A percentile compares a stretch with the other conserved stretches of the same genome.
phyloP scores from a whole-genome alignment of 139 green algal species.

The Axilococcus clingmanii region DNA sequence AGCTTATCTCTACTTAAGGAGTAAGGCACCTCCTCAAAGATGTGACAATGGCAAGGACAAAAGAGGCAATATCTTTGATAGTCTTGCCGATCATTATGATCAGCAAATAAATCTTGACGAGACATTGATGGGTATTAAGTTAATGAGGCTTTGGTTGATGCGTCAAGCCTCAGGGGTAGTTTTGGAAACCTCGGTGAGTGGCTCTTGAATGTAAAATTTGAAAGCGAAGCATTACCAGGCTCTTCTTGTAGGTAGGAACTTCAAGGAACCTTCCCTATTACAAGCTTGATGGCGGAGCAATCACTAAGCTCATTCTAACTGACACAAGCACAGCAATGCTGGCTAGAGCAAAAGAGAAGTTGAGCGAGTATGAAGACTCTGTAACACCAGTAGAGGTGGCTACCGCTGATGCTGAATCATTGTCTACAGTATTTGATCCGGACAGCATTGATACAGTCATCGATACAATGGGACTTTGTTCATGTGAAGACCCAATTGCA shows the following conservation, averaged over 20 bases:
- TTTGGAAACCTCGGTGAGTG: slow-evolving; percentile 61
- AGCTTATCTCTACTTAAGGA: no score
- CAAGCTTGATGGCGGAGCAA: slow-evolving; percentile 3
- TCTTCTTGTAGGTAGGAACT: no score
- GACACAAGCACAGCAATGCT: slow-evolving; percentile 56
- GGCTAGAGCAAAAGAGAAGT: slow-evolving; percentile 28
- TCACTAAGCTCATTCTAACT: slow-evolving; percentile 31
- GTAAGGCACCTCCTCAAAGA: no score
- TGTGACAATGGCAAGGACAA: no score
- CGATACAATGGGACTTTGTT: slow-evolving; percentile 72
- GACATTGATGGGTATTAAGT: slow-evolving; percentile 41
- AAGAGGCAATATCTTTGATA: slow-evolving; percentile 32
- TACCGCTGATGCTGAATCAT: slow-evolving; percentile 1
- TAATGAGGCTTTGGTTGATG: slow-evolving; percentile 40
- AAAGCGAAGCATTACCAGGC: no score
- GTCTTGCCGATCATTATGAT: slow-evolving; percentile 41
- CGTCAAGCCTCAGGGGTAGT: slow-evolving; percentile 45
- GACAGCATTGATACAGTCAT: slow-evolving; percentile 62
- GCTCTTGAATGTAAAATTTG: no score
- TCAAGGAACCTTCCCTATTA: slow-evolving; percentile 66
- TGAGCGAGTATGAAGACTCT: neutral
- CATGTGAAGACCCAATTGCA: slow-evolving; percentile 36
- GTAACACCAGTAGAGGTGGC: neutral
- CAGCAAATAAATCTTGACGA: slow-evolving; percentile 40
- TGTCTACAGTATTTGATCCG: slow-evolving; percentile 23